Percentiles rank a stretch among this genome's conserved stretches.
Evolutionary conservation across 768 basidiomycete species (phyloP).

Genomic region (Lentinula raphanica): DNA sequence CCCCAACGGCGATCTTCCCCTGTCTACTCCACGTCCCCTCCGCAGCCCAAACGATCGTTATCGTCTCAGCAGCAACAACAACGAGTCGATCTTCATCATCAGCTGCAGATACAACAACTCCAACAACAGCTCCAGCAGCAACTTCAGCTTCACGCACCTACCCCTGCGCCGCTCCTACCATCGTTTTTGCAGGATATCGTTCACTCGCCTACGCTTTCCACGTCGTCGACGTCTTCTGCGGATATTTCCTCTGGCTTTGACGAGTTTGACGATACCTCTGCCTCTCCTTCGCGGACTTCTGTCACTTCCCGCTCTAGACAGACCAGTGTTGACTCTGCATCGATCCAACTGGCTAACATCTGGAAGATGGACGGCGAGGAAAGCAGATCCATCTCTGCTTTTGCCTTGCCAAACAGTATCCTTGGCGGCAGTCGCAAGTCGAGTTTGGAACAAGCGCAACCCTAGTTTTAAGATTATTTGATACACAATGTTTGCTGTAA

Average conservation of each 20-base stretch:
- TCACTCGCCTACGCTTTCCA: conserved; percentile 60
- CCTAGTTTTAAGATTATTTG: conserved; percentile 1
- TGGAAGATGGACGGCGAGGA: conserved; percentile 75
- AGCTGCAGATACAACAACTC: conserved; percentile 14
- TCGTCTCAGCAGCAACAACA: conserved; percentile 16
- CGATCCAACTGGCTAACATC: conserved; percentile 43
- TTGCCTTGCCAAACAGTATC: conserved; percentile 40
- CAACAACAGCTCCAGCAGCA: conserved; percentile 7
- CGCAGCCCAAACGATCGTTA: conserved; percentile 17
- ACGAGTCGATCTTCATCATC: conserved; percentile 14
- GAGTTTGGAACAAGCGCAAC: conserved; percentile 28
- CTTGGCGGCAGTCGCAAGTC: conserved; percentile 31
- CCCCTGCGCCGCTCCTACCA: conserved; percentile 55
- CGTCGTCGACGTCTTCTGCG: conserved; percentile 59
- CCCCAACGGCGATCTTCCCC: conserved; percentile 33
- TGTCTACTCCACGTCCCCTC: conserved; percentile 32
- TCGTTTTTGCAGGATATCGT: conserved; percentile 75
- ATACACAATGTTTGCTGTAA: conserved; percentile 1
- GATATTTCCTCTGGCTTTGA: conserved; percentile 64
- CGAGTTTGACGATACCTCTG: conserved; percentile 33
- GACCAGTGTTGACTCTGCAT: conserved; percentile 16
- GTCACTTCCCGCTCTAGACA: conserved; percentile 3
- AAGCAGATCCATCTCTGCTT: conserved; percentile 46
- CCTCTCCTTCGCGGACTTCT: conserved; percentile 2
- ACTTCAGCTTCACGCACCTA: conserved; percentile 30